Evolutionary conservation across 441 rosid species (phyloP).

Genomic region (Hura crepitans): DNA sequence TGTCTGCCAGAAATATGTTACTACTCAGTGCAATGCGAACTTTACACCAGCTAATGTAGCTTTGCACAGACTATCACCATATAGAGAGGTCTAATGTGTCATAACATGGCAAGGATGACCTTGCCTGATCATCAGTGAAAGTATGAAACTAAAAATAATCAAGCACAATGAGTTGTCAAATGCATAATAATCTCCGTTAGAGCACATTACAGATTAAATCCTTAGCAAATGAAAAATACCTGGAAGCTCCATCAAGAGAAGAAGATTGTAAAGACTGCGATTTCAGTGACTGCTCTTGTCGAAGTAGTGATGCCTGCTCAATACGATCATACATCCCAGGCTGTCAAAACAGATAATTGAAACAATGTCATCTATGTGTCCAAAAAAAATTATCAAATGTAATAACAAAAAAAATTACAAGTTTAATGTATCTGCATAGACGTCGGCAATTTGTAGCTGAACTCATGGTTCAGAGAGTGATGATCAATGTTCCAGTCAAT

Average conservation of each 20-base stretch:
- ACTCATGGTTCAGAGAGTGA: neutral
- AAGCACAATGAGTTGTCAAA: slow-evolving; percentile 21
- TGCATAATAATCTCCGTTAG: slow-evolving; percentile 23
- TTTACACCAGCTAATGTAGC: slow-evolving; percentile 42
- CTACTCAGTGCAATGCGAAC: slow-evolving; percentile 69
- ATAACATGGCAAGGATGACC: slow-evolving; percentile 28
- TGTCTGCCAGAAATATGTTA: slow-evolving; percentile 98
- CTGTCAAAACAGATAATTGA: slow-evolving; percentile 36
- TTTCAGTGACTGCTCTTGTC: slow-evolving; percentile 81
- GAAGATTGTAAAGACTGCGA: slow-evolving; percentile 67
- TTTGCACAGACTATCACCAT: slow-evolving; percentile 32
- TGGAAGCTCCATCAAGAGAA: slow-evolving; percentile 66
- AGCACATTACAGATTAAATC: slow-evolving; percentile 14
- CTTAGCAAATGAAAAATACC: slow-evolving; percentile 44
- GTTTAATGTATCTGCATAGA: neutral
- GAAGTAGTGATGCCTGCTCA: slow-evolving; percentile 72
- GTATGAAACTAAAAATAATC: neutral
- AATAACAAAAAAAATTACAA: neutral
- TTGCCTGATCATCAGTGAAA: slow-evolving; percentile 24
- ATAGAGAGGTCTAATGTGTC: slow-evolving; percentile 21
- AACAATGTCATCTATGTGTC: neutral
- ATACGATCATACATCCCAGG: slow-evolving; percentile 69
- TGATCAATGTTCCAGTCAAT: neutral
- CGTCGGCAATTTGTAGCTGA: neutral
- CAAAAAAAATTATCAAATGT: neutral